phyloP scores from a whole-genome alignment of 2,329 filamentous ascomycete species.

The Didymella exigua region DNA sequence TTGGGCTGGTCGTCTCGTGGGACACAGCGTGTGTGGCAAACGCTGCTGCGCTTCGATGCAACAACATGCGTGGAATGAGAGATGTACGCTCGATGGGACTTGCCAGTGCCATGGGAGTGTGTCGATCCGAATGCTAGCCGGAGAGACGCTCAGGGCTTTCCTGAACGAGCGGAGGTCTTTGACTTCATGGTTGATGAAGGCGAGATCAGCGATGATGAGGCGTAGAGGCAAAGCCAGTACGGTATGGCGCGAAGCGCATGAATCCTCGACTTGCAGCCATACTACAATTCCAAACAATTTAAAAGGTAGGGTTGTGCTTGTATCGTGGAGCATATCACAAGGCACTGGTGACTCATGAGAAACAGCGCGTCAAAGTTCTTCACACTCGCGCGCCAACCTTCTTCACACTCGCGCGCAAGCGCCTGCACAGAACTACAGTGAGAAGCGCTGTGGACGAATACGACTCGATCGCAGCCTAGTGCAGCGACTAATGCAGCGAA shows the following conservation, averaged over 20 bases:
- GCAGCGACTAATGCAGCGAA: conserved; percentile 5
- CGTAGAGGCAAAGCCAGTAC: neutral
- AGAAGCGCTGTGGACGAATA: conserved; percentile 8
- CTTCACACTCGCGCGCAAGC: neutral
- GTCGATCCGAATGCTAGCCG: neutral
- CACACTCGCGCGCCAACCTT: conserved; percentile 2
- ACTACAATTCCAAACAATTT: neutral
- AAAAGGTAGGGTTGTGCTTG: neutral
- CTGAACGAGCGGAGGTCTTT: too few species aligned
- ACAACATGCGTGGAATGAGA: neutral
- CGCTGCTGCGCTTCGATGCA: neutral
- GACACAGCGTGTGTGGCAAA: neutral
- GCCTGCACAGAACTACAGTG: conserved; percentile 2
- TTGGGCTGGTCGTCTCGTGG: neutral
- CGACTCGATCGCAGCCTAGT: neutral
- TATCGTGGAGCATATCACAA: neutral
- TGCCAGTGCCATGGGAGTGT: neutral
- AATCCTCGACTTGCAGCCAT: neutral
- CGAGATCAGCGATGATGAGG: neutral
- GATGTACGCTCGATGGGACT: neutral
- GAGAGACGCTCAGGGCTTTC: too few species aligned
- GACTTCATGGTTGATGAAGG: too few species aligned
- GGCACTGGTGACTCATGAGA: neutral
- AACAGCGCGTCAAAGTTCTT: conserved; percentile 7
- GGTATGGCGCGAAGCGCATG: neutral